Conservation (phyloP, 2,329 filamentous ascomycete species). For the Malbranchea zuffiana region DNA sequence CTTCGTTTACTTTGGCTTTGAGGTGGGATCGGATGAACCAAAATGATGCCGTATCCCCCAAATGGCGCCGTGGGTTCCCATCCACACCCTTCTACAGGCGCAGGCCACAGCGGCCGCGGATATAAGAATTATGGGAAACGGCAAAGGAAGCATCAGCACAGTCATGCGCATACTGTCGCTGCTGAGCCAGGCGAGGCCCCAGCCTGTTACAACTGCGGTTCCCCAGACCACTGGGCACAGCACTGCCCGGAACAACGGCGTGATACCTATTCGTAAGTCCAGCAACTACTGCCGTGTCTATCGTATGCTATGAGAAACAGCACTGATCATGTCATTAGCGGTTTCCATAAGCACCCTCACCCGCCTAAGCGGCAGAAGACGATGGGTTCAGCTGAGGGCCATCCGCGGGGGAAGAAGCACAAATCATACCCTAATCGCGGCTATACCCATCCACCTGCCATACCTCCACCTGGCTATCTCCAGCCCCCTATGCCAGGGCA, state of each 20-base stretch:
- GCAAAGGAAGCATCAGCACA: slow-evolving; percentile 14
- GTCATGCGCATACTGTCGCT: slow-evolving; percentile 7
- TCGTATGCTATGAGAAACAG: slow-evolving; percentile 13
- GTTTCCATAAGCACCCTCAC: slow-evolving; percentile 14
- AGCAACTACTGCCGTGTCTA: slow-evolving; percentile 10
- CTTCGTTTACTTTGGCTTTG: no score
- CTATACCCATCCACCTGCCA: slow-evolving; percentile 16
- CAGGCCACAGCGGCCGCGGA: slow-evolving; percentile 11
- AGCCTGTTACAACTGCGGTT: slow-evolving; percentile 27
- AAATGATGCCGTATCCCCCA: slow-evolving; percentile 12
- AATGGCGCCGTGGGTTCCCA: slow-evolving; percentile 3
- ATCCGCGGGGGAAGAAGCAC: slow-evolving; percentile 14
- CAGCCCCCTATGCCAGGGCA: slow-evolving; percentile 14
- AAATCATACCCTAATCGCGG: slow-evolving; percentile 16
- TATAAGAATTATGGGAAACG: slow-evolving; percentile 12
- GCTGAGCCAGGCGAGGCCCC: slow-evolving; percentile 8
- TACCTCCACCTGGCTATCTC: slow-evolving; percentile 16
- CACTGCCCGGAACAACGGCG: slow-evolving; percentile 26
- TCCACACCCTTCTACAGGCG: slow-evolving; percentile 8
- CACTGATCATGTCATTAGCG: slow-evolving; percentile 13
- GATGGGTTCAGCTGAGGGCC: slow-evolving; percentile 6
- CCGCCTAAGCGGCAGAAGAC: slow-evolving; percentile 22
- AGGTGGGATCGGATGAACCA: no score
- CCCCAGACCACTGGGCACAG: slow-evolving; percentile 24
- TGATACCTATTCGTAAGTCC: slow-evolving; percentile 24